Percentiles rank a stretch among this genome's conserved stretches.
phyloP scores from a whole-genome alignment of 2,329 filamentous ascomycete genomes.

The Cladophialophora carrionii region DNA sequence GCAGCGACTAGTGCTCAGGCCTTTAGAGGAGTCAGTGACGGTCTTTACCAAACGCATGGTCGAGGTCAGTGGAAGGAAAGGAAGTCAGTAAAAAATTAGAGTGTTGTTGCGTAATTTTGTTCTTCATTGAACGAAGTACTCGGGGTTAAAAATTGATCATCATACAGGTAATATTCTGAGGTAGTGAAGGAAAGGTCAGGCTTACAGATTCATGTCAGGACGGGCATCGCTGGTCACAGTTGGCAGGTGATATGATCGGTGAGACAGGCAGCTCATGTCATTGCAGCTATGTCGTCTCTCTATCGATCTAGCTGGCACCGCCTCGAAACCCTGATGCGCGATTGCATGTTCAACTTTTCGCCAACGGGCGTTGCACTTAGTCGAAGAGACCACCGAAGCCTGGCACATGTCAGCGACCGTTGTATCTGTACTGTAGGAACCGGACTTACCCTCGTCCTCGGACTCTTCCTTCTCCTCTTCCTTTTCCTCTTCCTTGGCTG shows the following conservation, averaged over 20 bases:
- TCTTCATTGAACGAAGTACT: constrained; percentile 60
- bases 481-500: constrained; percentile 62
- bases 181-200: constrained; percentile 26
- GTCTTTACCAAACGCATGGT: neutral
- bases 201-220: constrained; percentile 27
- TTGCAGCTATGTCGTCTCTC: constrained; percentile 43
- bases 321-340: constrained; percentile 47
- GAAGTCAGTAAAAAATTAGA: constrained; percentile 73
- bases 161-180: constrained; percentile 48
- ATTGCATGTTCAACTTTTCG: constrained; percentile 38
- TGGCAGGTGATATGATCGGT: neutral
- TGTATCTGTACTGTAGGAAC: constrained; percentile 45
- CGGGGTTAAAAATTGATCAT: constrained; percentile 71
- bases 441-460: constrained; percentile 61
- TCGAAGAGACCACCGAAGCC: constrained; percentile 83
- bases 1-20: neutral
- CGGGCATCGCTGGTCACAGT: neutral
- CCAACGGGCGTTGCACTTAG: constrained; percentile 48
- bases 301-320: constrained; percentile 43
- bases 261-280: constrained; percentile 26
- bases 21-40: neutral
- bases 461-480: constrained; percentile 70
- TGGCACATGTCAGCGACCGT: constrained; percentile 45
- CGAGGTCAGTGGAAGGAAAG: constrained; percentile 7
- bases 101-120: constrained; percentile 65